Evolutionary conservation across 2,329 filamentous ascomycete species (phyloP), one percentile per base, ranked within the genome.

Genomic region (Sarocladium kiliense): DNA sequence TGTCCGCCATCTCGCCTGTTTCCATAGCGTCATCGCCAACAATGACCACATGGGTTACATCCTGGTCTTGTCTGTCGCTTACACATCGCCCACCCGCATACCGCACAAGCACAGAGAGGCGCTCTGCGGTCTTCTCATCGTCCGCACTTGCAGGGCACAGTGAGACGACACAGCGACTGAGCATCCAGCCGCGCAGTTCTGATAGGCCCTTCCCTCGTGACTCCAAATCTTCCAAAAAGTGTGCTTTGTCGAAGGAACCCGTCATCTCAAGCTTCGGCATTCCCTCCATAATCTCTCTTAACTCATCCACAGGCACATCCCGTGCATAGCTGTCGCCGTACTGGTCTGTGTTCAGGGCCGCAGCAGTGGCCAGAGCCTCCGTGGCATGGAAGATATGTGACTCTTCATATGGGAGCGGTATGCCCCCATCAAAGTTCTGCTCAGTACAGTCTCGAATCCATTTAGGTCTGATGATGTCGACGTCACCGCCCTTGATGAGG

Each of bases 251-350:
- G 55, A 83, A 79, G 0, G 63, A 60, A 1, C 65, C 66, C 11
- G 66, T 60, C 14, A 71, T 66, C 53, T 77, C 68, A n/a, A 74
- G 71, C 59, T 77, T 75, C 0, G 77, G 74, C 75, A 86, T 84
- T 2, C 70, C 66, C 7, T 63, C 63, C 44, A 86, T 59, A 0
- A 85, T 65, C 2, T 66, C 65, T 37, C 68, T 74, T 49, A 96
- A 76, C 63, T 93, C 88, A 1, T 83, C 78, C 0, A 80, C 62
- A 1, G 75, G 77, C 9, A 87, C 73, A 62, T 96, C 85, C 3
- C 92, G 78, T 1, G 85, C 80, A 69, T 89, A 97, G 64, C 91
- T 92, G 67, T 99, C 94, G 0, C 88, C 88, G 62, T 84, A 94
- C 54, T 78, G 74, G 66, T 99, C 94, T 2, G 87, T 78, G 59